phyloP scores from a whole-genome alignment of 164 flowering plant species.

The Euptelea pleiosperma region DNA sequence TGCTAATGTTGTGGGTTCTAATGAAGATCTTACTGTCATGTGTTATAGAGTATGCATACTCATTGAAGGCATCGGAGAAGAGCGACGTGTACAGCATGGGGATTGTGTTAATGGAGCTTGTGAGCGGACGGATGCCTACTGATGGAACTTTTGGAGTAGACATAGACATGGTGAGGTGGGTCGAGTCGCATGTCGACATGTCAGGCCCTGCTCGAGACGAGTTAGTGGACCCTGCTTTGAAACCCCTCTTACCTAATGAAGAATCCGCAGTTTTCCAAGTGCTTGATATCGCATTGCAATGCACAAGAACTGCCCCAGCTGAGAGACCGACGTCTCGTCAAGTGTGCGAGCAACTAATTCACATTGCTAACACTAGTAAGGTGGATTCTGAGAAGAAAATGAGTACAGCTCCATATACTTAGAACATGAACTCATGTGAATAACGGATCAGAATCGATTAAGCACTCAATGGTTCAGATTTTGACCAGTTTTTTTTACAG shows the following conservation, averaged over 20 bases:
- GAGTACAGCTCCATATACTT: too few relatives aligned
- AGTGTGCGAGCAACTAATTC: conserved; percentile 61
- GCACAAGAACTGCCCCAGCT: conserved; percentile 72
- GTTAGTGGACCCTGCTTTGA: conserved; percentile 59
- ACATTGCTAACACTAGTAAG: conserved; percentile 44
- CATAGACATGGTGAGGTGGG: conserved; percentile 96
- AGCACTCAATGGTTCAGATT: too few relatives aligned
- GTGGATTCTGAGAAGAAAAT: conserved; percentile 23
- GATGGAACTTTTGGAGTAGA: conserved; percentile 62
- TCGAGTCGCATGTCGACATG: conserved; percentile 54
- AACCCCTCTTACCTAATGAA: conserved; percentile 58
- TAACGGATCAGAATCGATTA: too few relatives aligned
- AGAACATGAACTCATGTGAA: too few relatives aligned
- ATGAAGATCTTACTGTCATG: background rate
- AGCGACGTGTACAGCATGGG: conserved; percentile 98
- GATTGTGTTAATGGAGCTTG: conserved; percentile 90
- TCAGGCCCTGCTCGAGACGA: conserved; percentile 40
- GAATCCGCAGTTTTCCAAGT: conserved; percentile 63
- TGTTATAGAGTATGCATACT: conserved; percentile 81
- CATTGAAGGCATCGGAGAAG: conserved; percentile 83
- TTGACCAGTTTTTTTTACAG: too few relatives aligned
- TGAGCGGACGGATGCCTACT: conserved; percentile 86
- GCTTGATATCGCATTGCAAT: conserved; percentile 77
- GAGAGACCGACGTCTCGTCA: conserved; percentile 81
- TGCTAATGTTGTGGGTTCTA: too few relatives aligned